Percentiles rank a stretch among this genome's conserved stretches.
Evolutionary conservation across 2,329 filamentous ascomycete genomes (phyloP).

Genomic region (Apiospora sp.): DNA sequence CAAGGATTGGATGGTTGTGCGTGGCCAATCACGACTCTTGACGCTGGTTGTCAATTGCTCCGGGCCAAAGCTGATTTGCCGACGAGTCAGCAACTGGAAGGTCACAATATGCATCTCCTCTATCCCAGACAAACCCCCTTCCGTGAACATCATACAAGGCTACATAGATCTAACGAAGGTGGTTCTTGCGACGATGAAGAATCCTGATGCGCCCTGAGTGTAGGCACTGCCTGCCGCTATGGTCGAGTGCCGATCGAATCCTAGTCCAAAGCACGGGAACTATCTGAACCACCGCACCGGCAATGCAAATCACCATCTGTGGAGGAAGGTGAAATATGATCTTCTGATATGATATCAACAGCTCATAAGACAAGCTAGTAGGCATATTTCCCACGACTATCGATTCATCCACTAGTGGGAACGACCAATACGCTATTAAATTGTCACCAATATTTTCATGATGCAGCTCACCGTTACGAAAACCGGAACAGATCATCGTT

Average conservation of each 20-base stretch:
- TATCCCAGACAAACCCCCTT: not conserved
- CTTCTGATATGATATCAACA: conserved; percentile 21
- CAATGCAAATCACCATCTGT: conserved; percentile 21
- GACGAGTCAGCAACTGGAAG: not conserved
- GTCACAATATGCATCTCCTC: not conserved
- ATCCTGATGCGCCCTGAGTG: not conserved
- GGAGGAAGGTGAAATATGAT: conserved; percentile 16
- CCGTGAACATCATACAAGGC: not conserved
- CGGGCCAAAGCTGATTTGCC: conserved; percentile 10
- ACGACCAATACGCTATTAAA: not conserved
- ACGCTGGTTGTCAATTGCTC: not conserved
- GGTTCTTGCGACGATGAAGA: not conserved
- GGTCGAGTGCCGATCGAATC: conserved; percentile 4
- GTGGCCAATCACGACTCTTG: conserved; percentile 13
- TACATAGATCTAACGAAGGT: not conserved
- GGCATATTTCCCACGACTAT: conserved; percentile 8
- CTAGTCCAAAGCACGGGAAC: conserved; percentile 10
- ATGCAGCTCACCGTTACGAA: conserved; percentile 18
- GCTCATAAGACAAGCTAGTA: conserved; percentile 2
- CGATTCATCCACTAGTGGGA: conserved; percentile 15
- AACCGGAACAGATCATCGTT: conserved; percentile 13
- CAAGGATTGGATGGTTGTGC: not conserved
- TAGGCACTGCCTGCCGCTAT: not conserved
- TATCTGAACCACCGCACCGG: conserved; percentile 12
- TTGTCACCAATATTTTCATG: conserved; percentile 16